Base-by-base conservation (phyloP, 192 early-diverging fungal genomes). In the Coemansia sp. region DNA sequence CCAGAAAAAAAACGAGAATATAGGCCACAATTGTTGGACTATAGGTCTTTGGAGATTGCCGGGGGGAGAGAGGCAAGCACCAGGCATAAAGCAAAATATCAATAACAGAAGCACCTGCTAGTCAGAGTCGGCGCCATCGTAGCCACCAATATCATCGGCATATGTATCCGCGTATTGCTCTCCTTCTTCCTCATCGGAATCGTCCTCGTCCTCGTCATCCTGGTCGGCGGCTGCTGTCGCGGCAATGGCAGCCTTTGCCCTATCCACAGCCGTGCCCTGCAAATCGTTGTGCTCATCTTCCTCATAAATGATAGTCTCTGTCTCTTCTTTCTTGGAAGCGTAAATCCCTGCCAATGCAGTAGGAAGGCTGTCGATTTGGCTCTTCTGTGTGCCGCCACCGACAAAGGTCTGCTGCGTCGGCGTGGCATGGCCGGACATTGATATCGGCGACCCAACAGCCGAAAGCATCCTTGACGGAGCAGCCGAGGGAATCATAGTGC, bases 221-320 rank as follows among this genome's bases (percentile, higher is more conserved):
- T 87, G 85, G 0, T 71, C 83, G 0, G 65, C 73, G 16, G 69
- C 73, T 0, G 66, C 74, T 19, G 59, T 74, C 4, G 79, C 70
- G 36, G 71, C 73, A 12, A 67, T 69, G 0, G 63, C 73, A 21
- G 56, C 77, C 2, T 77, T 69, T 22, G 73, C 74, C 7, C 66
- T 54, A 32, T 76, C 41, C 63, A 74, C 39, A 26, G 79, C 63
- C 48, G 77, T 74, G 73, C 74, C 46, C 73, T 82, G 78, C 8
- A 79, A 58, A 16, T 86, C 87, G 18, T 86, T 82, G 12, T 86
- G 79, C 5, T 83, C 81, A 0, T 82, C 76, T 51, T 83, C 76
- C 36, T 73, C 73, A 47, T 74, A 69, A 8, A 74, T 47, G 41
- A 76, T 67, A 11, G 67, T 77, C 11, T 65, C 77, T 13, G 65